Evolutionary conservation across 2,329 filamentous ascomycete genomes (phyloP), one percentile per base, ranked within the genome.

Genomic region (Trichoderma cornu-damae): DNA sequence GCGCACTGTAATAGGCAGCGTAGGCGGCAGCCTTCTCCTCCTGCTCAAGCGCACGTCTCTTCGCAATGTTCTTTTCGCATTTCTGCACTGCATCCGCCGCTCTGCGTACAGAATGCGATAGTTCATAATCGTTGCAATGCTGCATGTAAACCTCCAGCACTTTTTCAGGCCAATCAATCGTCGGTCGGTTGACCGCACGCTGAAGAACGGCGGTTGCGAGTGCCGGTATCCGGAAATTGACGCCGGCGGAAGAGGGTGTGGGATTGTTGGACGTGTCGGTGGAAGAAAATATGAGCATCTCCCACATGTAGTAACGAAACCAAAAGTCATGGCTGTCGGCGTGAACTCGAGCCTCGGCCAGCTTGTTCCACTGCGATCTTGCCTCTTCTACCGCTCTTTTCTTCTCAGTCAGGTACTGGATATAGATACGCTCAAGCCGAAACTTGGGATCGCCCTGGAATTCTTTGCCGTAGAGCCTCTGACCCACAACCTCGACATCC

Each of bases 101-200:
- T 62, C 80, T 79, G 56, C 91, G 86, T 6, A 96, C 78, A 48
- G 86, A 85, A 24, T 88, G 79, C 1, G 89, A 86, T 55, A 86
- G 83, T 70, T 96, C 93, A 66, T 96, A 92, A 66, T 96, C 90
- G 69, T 96, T 91, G 69, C 92, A 96, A 69, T 93, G 89, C 59
- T 86, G 83, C 44, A 87, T 72, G 64, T 89, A 92, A 44, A 90
- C 79, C 55, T 90, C 86, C 63, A 92, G 75, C 30, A 92, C 76
- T 64, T 84, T 85, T 67, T 92, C 89, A 0, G 89, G 89, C 81
- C 85, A 89, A 68, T 94, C 88, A 16, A 94, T 72, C 2, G 79
- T 81, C 44, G 78, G 77, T 20, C 81, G 77, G 43, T 77, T 73
- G 12, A 86, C 80, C 7, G 89, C 93, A 57, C 88, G 83, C 61